Conservation (phyloP, 116 monocot species). For the Dioscorea cayenensis region DNA sequence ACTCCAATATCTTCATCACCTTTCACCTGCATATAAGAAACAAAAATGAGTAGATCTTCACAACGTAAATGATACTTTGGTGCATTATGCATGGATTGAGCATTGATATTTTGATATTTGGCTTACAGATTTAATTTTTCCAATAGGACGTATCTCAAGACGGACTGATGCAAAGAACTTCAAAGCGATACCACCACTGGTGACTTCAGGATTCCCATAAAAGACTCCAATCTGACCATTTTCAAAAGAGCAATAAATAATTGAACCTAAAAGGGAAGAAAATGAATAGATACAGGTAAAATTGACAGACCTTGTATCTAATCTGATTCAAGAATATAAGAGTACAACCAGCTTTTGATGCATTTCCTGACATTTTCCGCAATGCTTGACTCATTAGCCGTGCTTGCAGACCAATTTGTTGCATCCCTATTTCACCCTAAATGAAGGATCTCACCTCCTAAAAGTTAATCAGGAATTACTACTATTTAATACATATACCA, state of each 20-base stretch:
- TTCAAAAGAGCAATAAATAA: constrained; percentile 11
- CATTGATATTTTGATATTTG: background rate
- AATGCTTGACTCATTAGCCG: constrained; percentile 98
- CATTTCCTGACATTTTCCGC: constrained; percentile 99
- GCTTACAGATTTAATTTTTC: constrained; percentile 98
- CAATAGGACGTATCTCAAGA: constrained; percentile 85
- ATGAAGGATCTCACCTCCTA: background rate
- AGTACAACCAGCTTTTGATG: constrained; percentile 97
- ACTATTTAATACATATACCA: background rate
- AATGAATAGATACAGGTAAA: background rate
- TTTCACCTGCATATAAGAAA: constrained; percentile 35
- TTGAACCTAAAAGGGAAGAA: constrained; percentile 4
- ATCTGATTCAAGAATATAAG: constrained; percentile 97
- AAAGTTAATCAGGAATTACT: constrained; percentile 4
- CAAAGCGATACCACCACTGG: constrained; percentile 96
- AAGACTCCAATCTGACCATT: constrained; percentile 82
- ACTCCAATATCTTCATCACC: constrained; percentile 96
- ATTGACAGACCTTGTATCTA: constrained; percentile 81
- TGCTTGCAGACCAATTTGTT: constrained; percentile 97
- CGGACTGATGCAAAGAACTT: constrained; percentile 98
- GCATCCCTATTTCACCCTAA: constrained; percentile 98
- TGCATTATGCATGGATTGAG: background rate
- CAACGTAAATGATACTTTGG: background rate
- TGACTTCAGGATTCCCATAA: constrained; percentile 99
- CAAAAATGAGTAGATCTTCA: background rate